These are phyloP conservation scores for Calonectria naviculata DNA, from an alignment of 2,329 filamentous ascomycete species.

Conservation along the genomic window DNA sequence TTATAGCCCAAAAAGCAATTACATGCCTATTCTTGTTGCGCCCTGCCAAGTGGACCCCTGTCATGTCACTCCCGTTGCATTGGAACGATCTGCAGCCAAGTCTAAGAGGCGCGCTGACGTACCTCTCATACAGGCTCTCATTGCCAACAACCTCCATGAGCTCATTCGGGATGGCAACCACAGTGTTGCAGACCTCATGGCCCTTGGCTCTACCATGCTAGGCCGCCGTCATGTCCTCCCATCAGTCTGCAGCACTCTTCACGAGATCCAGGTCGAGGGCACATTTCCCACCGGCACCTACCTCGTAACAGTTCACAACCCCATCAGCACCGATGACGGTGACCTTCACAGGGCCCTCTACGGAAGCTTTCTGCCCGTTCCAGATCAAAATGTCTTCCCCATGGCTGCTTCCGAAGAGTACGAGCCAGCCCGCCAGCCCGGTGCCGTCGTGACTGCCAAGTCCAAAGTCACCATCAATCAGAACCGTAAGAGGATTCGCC, in stretches of 20 bases:
- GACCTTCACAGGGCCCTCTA: slow-evolving; percentile 90
- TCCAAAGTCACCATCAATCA: slow-evolving; percentile 77
- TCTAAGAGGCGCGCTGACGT: neutral
- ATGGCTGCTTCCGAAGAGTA: slow-evolving; percentile 73
- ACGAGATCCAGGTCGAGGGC: slow-evolving; percentile 92
- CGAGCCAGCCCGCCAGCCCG: slow-evolving; percentile 76
- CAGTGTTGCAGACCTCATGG: slow-evolving; percentile 93
- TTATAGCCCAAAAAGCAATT: slow-evolving; percentile 17
- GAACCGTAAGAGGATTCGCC: slow-evolving; percentile 76
- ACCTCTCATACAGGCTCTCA: slow-evolving; percentile 69
- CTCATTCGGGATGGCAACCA: slow-evolving; percentile 97
- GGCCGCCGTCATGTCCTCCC: slow-evolving; percentile 92
- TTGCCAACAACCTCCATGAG: slow-evolving; percentile 92
- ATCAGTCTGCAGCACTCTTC: slow-evolving; percentile 80
- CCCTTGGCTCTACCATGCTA: slow-evolving; percentile 89
- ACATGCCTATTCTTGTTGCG: neutral
- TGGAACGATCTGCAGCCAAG: neutral
- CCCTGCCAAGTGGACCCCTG: neutral
- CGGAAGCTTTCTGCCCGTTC: slow-evolving; percentile 89
- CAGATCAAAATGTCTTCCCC: slow-evolving; percentile 75
- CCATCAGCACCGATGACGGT: slow-evolving; percentile 86
- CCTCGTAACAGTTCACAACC: slow-evolving; percentile 93
- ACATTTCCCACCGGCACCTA: slow-evolving; percentile 93
- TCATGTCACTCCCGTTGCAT: neutral
- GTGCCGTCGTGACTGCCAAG: slow-evolving; percentile 80